phyloP scores from a whole-genome alignment of 768 basidiomycete genomes.

The Rhizopogon vesiculosus region DNA sequence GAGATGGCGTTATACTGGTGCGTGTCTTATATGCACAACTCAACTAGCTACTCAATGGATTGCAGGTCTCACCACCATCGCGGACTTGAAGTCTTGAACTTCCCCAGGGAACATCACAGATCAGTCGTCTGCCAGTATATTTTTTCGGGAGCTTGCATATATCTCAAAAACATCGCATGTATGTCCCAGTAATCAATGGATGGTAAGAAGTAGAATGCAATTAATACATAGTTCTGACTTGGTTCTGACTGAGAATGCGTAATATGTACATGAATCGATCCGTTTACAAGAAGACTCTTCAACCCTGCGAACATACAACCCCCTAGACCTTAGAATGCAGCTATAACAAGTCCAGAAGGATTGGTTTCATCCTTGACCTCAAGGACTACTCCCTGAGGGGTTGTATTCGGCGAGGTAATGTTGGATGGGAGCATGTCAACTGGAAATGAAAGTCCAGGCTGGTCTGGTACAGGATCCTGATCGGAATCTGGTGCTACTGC shows the following conservation, averaged over 20 bases:
- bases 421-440: not conserved
- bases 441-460: not conserved
- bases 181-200: conserved; percentile 1
- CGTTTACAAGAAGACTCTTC: not conserved
- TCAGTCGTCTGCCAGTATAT: conserved; percentile 25
- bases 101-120: not conserved
- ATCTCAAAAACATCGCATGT: not conserved
- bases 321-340: not conserved
- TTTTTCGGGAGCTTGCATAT: conserved; percentile 22
- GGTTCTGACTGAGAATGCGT: not conserved
- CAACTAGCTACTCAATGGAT: conserved; percentile 6
- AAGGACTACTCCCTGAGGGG: not conserved
- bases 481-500: conserved; percentile 59
- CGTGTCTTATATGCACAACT: conserved; percentile 19
- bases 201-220: not conserved
- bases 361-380: not conserved
- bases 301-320: not conserved
- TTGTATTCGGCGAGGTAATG: not conserved
- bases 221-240: not conserved
- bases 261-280: not conserved
- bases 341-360: conserved; percentile 1
- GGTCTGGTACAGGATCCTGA: conserved; percentile 28
- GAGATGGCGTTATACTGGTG: conserved; percentile 95
- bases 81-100: conserved; percentile 60
- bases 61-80: conserved; percentile 76